These are phyloP conservation scores for Barnettozyma siamensis DNA, from an alignment of 805 yeast species.

Conservation along the genomic window DNA sequence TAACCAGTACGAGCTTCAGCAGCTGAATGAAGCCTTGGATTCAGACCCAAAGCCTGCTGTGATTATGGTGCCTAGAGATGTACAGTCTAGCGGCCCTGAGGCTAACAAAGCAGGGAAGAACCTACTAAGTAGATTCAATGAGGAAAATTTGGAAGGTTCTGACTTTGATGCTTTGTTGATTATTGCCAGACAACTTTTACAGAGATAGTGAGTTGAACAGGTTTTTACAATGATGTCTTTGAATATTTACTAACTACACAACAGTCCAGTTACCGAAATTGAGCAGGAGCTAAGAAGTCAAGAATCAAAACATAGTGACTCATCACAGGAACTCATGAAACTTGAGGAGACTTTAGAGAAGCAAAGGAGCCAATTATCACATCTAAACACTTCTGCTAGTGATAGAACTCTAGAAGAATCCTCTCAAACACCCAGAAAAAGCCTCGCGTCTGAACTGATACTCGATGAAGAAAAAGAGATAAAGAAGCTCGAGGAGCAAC, in stretches of 20 bases:
- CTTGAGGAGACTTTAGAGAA: constrained; percentile 38
- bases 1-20: constrained; percentile 26
- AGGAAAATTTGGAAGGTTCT: constrained; percentile 27
- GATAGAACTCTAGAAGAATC: constrained; percentile 11
- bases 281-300: constrained; percentile 29
- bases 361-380: constrained; percentile 37
- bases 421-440: constrained; percentile 12
- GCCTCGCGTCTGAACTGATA: constrained; percentile 36
- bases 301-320: constrained; percentile 1
- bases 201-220: constrained; percentile 19
- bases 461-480: constrained; percentile 42
- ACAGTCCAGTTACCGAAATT: constrained; percentile 32
- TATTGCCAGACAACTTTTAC: constrained; percentile 32
- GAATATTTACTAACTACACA: too few relatives aligned
- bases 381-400: constrained; percentile 28
- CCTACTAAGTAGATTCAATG: constrained; percentile 27
- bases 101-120: constrained; percentile 27
- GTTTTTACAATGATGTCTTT: too few relatives aligned
- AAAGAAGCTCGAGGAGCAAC: constrained; percentile 33
- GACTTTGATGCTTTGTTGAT: constrained; percentile 41
- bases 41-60: constrained; percentile 13
- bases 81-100: constrained; percentile 10
- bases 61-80: constrained; percentile 21
- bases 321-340: constrained; percentile 35
- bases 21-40: constrained; percentile 19